A percentile compares a stretch with the other conserved stretches of the same genome.
Conservation (phyloP, 371 early-diverging fungal species). For the Blakeslea trispora region DNA sequence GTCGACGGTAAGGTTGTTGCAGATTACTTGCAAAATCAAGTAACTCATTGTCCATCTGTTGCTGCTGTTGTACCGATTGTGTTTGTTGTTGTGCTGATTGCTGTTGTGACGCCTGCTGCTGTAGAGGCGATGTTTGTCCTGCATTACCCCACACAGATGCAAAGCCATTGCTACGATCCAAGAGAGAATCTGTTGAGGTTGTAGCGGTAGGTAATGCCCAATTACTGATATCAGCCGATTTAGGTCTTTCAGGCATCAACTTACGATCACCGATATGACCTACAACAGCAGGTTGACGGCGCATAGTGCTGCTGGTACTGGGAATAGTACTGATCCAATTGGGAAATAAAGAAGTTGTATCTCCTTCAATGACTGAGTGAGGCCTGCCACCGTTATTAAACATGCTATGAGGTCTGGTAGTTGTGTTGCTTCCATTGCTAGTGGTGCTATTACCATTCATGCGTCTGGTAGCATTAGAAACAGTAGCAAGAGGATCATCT, state of each 20-base stretch:
- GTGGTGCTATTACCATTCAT: neutral
- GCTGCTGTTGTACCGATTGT: slow-evolving; percentile 4
- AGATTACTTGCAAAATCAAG: slow-evolving; percentile 32
- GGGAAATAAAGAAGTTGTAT: slow-evolving; percentile 21
- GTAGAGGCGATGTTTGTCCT: slow-evolving; percentile 26
- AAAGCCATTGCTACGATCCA: slow-evolving; percentile 38
- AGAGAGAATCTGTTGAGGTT: slow-evolving; percentile 13
- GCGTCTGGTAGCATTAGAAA: slow-evolving; percentile 6
- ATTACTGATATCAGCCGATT: slow-evolving; percentile 65
- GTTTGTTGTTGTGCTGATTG: neutral
- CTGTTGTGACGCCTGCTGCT: slow-evolving; percentile 5
- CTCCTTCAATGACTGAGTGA: slow-evolving; percentile 40
- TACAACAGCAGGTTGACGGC: slow-evolving; percentile 15
- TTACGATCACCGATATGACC: slow-evolving; percentile 36
- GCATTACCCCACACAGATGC: slow-evolving; percentile 35
- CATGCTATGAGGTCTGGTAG: slow-evolving; percentile 25
- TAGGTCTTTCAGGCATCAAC: slow-evolving; percentile 43
- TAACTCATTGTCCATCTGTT: slow-evolving; percentile 23
- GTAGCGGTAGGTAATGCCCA: slow-evolving; percentile 53
- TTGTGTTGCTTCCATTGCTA: neutral
- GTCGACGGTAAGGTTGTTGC: slow-evolving; percentile 38
- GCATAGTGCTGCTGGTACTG: neutral
- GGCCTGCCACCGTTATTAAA: slow-evolving; percentile 29
- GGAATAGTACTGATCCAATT: slow-evolving; percentile 15
- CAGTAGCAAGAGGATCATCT: slow-evolving; percentile 12